Base-by-base conservation (phyloP, 768 basidiomycete genomes). In the Crepidotus variabilis region DNA sequence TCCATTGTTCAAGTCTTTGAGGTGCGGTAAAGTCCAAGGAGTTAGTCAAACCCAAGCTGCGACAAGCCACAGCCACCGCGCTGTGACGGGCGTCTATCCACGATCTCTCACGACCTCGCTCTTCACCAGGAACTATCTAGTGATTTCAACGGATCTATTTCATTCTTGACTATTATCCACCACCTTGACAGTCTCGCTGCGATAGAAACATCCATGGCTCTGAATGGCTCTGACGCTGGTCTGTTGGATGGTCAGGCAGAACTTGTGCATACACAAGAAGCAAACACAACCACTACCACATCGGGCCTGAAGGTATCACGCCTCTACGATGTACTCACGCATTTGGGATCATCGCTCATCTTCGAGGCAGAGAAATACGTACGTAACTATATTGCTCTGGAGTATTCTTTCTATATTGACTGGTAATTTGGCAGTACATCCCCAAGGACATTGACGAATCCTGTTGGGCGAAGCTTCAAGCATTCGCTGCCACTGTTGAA, bases 1-100 rank as follows among this genome's bases (percentile, higher is more conserved):
- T 74, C 72, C 72, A 73, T 73, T 32, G 1, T 33, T 11, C 8
- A 2, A 23, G 36, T 43, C 13, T 51, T 33, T 2, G 33, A 51
- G 3, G 50, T 24, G 10, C 21, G n/a, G 32, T 11, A 11, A 5
- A 20, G 13, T 43, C 14, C 13, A 20, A 4, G 39, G 39, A 14
- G 5, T 43, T 16, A 11, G 18, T 16, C 2, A 11, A 5, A 11
- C 13, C 5, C 39, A 4, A 14, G 13, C 14, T 3, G 13, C 5
- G 39, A 5, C 18, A 20, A 20, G 5, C 5, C 13, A 43, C 39
- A 43, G 39, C 39, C 39, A 20, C 14, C 3, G 39, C 14, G 39
- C 3, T 16, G 11, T 16, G 5, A 11, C 13, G 14, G 39, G 39
- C 39, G 39, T 20, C 18, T 43, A 43, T 43, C 18, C 39, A 11